phyloP scores from a whole-genome alignment of 2,329 filamentous ascomycete genomes.

The Aureobasidium sp. region DNA sequence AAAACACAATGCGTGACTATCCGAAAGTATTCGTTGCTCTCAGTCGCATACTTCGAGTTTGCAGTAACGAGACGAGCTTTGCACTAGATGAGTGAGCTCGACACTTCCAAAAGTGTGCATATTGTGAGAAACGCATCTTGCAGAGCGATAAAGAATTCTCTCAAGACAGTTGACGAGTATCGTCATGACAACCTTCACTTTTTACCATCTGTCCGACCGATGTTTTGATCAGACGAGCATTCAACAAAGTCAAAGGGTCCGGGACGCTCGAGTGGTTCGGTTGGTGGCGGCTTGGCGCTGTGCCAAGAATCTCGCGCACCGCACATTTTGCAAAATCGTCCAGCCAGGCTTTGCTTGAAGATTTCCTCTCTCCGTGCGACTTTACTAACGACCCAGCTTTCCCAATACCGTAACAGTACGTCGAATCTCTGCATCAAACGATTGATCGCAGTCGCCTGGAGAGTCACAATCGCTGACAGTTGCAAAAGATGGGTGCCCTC shows the following conservation, averaged over 20 bases:
- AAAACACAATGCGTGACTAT: background rate
- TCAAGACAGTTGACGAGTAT: background rate
- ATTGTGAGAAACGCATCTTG: no score
- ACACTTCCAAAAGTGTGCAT: no score
- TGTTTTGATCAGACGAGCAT: background rate
- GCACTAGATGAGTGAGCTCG: no score
- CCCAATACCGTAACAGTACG: constrained; percentile 13
- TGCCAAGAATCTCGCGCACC: background rate
- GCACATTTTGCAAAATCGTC: background rate
- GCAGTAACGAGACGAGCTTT: no score
- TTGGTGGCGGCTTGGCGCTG: constrained; percentile 3
- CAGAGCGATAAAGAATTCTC: no score
- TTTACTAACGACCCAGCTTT: constrained; percentile 12
- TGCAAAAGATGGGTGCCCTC: constrained; percentile 89
- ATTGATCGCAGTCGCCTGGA: background rate
- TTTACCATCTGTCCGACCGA: background rate
- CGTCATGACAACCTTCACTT: background rate
- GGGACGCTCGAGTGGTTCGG: background rate
- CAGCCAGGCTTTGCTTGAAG: background rate
- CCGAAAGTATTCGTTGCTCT: no score
- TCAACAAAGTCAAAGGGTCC: background rate
- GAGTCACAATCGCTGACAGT: constrained; percentile 8
- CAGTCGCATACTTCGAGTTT: no score
- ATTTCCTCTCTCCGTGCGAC: constrained; percentile 2
- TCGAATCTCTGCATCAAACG: background rate